Conservation (phyloP, 768 basidiomycete genomes). For the Chlorophyllum brunneum region DNA sequence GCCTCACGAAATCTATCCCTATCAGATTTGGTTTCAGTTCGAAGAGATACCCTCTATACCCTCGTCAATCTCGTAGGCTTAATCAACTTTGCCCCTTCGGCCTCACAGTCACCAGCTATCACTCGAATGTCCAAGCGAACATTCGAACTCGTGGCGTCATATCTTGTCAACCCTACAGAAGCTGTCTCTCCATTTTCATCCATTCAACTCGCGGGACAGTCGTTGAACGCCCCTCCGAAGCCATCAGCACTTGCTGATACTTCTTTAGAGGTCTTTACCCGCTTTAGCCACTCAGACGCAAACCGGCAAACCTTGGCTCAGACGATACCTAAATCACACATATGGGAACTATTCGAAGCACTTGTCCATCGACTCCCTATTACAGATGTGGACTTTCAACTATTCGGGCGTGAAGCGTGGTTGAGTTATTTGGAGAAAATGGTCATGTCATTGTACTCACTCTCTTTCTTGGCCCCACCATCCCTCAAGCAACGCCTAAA, state of each 20-base stretch:
- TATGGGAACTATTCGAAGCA: slow-evolving; percentile 62
- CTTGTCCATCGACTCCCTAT: slow-evolving; percentile 86
- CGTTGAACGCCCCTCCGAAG: slow-evolving; percentile 35
- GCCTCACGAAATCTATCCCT: slow-evolving; percentile 62
- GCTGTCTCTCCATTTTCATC: slow-evolving; percentile 57
- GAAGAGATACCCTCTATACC: slow-evolving; percentile 74
- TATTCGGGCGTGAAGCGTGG: slow-evolving; percentile 63
- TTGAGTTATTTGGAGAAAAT: slow-evolving; percentile 76
- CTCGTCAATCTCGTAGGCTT: slow-evolving; percentile 56
- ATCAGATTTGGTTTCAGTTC: slow-evolving; percentile 64
- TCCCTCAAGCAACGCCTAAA: slow-evolving; percentile 71
- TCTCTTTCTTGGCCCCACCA: slow-evolving; percentile 80
- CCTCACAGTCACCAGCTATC: slow-evolving; percentile 36
- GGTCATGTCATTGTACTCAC: slow-evolving; percentile 79
- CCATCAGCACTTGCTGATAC: slow-evolving; percentile 65
- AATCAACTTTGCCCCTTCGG: slow-evolving; percentile 42
- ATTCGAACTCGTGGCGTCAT: slow-evolving; percentile 69
- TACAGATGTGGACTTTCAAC: slow-evolving; percentile 66
- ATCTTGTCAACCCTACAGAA: slow-evolving; percentile 68
- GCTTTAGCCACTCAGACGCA: slow-evolving; percentile 67
- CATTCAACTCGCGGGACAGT: slow-evolving; percentile 49
- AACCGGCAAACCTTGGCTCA: slow-evolving; percentile 73
- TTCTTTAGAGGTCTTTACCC: slow-evolving; percentile 85
- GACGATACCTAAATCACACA: slow-evolving; percentile 50
- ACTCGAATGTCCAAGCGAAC: slow-evolving; percentile 50